Base-by-base conservation (phyloP, 305 asterid species). In the Solanum hybrid region DNA sequence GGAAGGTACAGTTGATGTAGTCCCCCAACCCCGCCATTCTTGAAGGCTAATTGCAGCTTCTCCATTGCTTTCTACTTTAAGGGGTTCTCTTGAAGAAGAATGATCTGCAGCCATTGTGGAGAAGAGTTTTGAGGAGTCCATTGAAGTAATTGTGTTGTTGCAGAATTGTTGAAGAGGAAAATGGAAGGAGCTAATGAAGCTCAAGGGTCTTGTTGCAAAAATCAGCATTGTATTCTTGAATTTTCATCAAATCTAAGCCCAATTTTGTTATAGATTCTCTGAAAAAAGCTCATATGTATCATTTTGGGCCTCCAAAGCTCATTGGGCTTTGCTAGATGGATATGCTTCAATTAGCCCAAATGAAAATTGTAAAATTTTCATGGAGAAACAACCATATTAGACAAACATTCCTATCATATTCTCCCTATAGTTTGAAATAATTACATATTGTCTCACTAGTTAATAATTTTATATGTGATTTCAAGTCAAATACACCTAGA, bases 21-120 rank as follows among this genome's bases (percentile, higher is more conserved):
- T 91, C n/a, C 99, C 99, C 99, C 99, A 97, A 45, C 94, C 94
- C 94, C 94, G 97, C 99, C 99, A 97, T 94, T 97, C 99, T 92
- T 94, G 91, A 5, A 94, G 92, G 93, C 96, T 94, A 31, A 97
- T 77, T 87, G 90, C 27, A 87, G 94, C 77, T 80, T 91, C 95
- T 85, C 32, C 90, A 45, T 17, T 90, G 26, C 77, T 75, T 4
- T 0, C n/a, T 20, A 85, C 51, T 26, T 85, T 70, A 22, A 57
- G 80, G 12, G 90, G 36, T 89, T 86, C 24, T 11, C 34, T 79
- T 65, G 87, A 29, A 34, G 93, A 72, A 83, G 95, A 90, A 20
- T 89, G 72, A 87, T 51, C 81, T 73, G 76, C 34, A 10, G 92
- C 86, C 31, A 94, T 75, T 26, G 92, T 24, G 15, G 45, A 78